phyloP scores from a whole-genome alignment of 2,329 filamentous ascomycete species.

The Aspergillus candidus region DNA sequence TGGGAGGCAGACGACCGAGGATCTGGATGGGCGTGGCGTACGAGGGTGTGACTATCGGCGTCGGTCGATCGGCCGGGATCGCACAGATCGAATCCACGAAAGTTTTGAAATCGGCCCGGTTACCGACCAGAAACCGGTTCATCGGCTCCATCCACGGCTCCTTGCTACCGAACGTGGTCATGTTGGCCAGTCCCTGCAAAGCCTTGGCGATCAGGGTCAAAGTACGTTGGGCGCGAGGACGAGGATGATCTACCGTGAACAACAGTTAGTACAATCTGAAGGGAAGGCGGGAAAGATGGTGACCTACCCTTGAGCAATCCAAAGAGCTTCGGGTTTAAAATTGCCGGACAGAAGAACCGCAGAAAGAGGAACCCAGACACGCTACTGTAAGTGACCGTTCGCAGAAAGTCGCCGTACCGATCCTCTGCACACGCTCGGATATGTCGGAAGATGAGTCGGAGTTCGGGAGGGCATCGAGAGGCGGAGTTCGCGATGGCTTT shows the following conservation, averaged over 20 bases:
- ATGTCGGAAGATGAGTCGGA: slow-evolving; percentile 82
- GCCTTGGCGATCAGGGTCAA: slow-evolving; percentile 90
- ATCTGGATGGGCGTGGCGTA: slow-evolving; percentile 94
- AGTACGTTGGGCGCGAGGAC: slow-evolving; percentile 74
- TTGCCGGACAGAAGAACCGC: slow-evolving; percentile 92
- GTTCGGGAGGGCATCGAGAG: slow-evolving; percentile 67
- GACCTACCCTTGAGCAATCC: slow-evolving; percentile 64
- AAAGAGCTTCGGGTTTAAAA: slow-evolving; percentile 90
- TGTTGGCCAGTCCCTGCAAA: slow-evolving; percentile 81
- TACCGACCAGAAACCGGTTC: slow-evolving; percentile 75
- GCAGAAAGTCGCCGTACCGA: slow-evolving; percentile 85
- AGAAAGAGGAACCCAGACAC: slow-evolving; percentile 93
- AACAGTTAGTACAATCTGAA: slow-evolving; percentile 12
- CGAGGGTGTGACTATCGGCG: slow-evolving; percentile 64
- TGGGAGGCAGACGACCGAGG: slow-evolving; percentile 69
- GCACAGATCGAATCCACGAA: slow-evolving; percentile 84
- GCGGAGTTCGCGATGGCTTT: slow-evolving; percentile 72
- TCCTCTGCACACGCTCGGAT: slow-evolving; percentile 89
- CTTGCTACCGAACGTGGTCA: slow-evolving; percentile 87
- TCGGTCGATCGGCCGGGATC: slow-evolving; percentile 65
- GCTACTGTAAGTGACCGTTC: slow-evolving; percentile 85
- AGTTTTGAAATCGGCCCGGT: slow-evolving; percentile 73
- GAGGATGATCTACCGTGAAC: slow-evolving; percentile 62
- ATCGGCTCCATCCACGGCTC: slow-evolving; percentile 99
- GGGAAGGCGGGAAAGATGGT: neutral